Evolutionary conservation across 805 yeast species (phyloP), one percentile per base, ranked within the genome.

Genomic region (Candida odintsovae): DNA sequence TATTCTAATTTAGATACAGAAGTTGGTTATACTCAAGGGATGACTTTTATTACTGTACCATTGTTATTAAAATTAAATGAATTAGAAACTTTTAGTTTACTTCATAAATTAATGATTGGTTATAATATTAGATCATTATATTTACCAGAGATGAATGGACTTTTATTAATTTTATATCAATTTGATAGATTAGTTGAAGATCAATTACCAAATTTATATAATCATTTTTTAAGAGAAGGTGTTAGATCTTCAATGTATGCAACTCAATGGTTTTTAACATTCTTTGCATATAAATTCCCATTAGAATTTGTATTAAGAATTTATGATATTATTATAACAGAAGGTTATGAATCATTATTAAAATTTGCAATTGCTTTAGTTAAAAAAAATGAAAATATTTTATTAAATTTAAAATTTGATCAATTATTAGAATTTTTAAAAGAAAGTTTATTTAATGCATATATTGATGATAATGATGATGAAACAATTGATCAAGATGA

Each of bases 1-100:
- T 94, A 92, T 67, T 80, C 94, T 20, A 67, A 88, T 41, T 84
- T 78, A 62, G 98, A 94, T 63, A 81, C 86, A 1, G 97, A 90
- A 43, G 97, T 94, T 43, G 99, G 99, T 0, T 94, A 94, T 60
- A 94, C 97, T 2, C 99, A 94, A 66, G 98, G 99, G 8, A 90
- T 94, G 97, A 95, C 95, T 1, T 94, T 94, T 59, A 79, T 94
- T 39, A 78, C 87, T 0, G 89, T 89, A 6, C 97, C 99, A 2
- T 66, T 94, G 41, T 69, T 90, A 40, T 72, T 90, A 70, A 87
- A 87, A 55, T 77, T 89, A 82, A 75, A 70, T 35, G 96, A 90
- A 53, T 73, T 83, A 40, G 97, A 92, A 62, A 82, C 96, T 4
- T 92, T 92, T 66, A 81, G 94, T 49, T 64, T 90, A 55, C 70